Percentiles rank a stretch among this genome's conserved stretches.
Conservation (phyloP, 2,329 filamentous ascomycete species). For the Colletotrichum kahawae region DNA sequence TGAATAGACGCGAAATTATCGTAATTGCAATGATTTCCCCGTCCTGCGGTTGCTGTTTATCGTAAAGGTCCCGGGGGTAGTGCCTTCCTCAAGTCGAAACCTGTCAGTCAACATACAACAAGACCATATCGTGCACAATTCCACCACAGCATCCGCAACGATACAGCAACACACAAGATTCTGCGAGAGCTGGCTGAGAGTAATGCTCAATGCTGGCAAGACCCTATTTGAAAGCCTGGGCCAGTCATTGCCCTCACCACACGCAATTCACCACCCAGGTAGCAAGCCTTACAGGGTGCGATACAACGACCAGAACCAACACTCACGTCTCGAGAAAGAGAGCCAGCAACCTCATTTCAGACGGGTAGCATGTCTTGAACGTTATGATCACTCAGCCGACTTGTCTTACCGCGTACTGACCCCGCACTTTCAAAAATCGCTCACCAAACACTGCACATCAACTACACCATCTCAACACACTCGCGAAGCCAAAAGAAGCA, state of each 20-base stretch:
- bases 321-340: not conserved
- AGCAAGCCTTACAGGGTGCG: not conserved
- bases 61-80: accelerated
- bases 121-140: not conserved
- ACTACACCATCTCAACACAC: not conserved
- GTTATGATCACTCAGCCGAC: not conserved
- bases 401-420: not conserved
- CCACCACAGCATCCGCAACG: not conserved
- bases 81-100: not conserved
- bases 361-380: not conserved
- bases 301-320: not conserved
- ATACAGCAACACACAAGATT: not conserved
- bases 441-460: not conserved
- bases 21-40: not conserved
- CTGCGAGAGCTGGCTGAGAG: not conserved
- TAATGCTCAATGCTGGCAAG: not conserved
- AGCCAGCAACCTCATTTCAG: not conserved
- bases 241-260: not conserved
- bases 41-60: not conserved
- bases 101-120: not conserved
- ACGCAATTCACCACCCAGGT: not conserved
- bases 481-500: not conserved
- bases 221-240: no score
- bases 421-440: not conserved
- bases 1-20: not conserved